Evolutionary conservation across 2,329 filamentous ascomycete species (phyloP), one percentile per base, ranked within the genome.

Genomic region (Apiospora rasikravindrae): DNA sequence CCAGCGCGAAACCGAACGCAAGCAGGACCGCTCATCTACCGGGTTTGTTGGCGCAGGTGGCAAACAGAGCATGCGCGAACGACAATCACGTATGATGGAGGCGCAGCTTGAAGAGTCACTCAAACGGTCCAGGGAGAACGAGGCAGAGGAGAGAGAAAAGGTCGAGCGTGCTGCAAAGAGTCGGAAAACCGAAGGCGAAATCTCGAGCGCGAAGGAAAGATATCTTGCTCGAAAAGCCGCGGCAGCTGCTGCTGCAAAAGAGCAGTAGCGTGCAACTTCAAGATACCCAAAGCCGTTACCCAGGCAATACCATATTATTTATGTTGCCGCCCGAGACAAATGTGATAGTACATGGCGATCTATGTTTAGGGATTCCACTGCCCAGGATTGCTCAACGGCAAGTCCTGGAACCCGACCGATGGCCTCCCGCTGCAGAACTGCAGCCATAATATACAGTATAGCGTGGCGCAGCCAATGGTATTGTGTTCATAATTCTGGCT

Each of bases 151-250:
- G 76, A 84, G 84, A 75, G 87, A 89, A 74, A 86, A 87, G 79
- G 78, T 91, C 26, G 91, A 94, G 81, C 87, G 90, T 72, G 88
- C 89, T 22, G 85, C 89, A 47, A 96, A 96, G 88, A 93, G 91
- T 76, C 88, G 90, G 77, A 96, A 96, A 88, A 96, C 93, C 0
- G 90, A 91, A 68, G 84, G 86, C 24, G 93, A 96, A 69, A 92
- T 96, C 74, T 92, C 89, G 77, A 92, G 92, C 78, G 94, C 94
- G 1, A 93, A 90, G 81, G 94, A 95, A 82, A 86, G 94, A 76
- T 96, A 95, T 81, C 84, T 96, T 71, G 92, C 93, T 71, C 87
- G 94, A 79, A 96, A 95, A 84, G 92, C 93, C 72, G 92, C 91
- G 0, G 93, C 93, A 73, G 92, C 92, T 78, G 91, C 88, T 14